A percentile compares a stretch with the other conserved stretches of the same genome.
Conservation (phyloP, 768 basidiomycete species). For the Pisolithus microcarpus region DNA sequence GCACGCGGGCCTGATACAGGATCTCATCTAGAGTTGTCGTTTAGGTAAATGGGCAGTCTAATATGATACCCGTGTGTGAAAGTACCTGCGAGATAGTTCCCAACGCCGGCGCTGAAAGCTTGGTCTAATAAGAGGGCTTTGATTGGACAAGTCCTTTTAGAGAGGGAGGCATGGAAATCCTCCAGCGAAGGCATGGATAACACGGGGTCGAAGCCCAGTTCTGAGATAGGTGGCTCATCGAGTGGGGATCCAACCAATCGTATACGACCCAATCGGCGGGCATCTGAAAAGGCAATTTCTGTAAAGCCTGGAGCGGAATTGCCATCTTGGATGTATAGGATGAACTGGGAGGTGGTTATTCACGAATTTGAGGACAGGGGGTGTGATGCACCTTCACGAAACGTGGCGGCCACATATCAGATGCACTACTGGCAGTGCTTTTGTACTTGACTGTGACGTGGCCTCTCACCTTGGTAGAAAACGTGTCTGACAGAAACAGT, state of each 20-base stretch:
- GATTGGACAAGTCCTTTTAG: slow-evolving; percentile 55
- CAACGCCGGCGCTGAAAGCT: slow-evolving; percentile 73
- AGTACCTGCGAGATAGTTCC: slow-evolving; percentile 77
- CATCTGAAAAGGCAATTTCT: slow-evolving; percentile 65
- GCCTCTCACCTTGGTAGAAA: slow-evolving; percentile 38
- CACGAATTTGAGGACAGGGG: neutral
- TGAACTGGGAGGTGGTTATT: slow-evolving; percentile 37
- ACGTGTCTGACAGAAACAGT: neutral
- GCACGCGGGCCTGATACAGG: slow-evolving; percentile 64
- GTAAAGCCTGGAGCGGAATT: slow-evolving; percentile 27
- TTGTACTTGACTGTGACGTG: slow-evolving; percentile 43
- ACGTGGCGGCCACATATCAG: slow-evolving; percentile 56
- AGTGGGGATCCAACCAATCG: slow-evolving; percentile 53
- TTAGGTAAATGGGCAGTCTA: neutral
- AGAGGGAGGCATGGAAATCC: slow-evolving; percentile 42
- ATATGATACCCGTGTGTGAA: neutral
- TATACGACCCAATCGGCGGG: slow-evolving; percentile 63
- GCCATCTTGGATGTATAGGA: slow-evolving; percentile 48
- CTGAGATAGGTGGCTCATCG: slow-evolving; percentile 61
- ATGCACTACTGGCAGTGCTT: slow-evolving; percentile 33
- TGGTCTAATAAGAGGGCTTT: slow-evolving; percentile 76
- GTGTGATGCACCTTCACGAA: slow-evolving; percentile 48
- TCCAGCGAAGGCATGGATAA: slow-evolving; percentile 54
- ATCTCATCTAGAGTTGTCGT: slow-evolving; percentile 47
- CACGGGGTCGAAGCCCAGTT: slow-evolving; percentile 72